Percentiles rank a stretch among this genome's conserved stretches.
Conservation (phyloP, 2,329 filamentous ascomycete genomes). For the Kalaharituber pfeilii region DNA sequence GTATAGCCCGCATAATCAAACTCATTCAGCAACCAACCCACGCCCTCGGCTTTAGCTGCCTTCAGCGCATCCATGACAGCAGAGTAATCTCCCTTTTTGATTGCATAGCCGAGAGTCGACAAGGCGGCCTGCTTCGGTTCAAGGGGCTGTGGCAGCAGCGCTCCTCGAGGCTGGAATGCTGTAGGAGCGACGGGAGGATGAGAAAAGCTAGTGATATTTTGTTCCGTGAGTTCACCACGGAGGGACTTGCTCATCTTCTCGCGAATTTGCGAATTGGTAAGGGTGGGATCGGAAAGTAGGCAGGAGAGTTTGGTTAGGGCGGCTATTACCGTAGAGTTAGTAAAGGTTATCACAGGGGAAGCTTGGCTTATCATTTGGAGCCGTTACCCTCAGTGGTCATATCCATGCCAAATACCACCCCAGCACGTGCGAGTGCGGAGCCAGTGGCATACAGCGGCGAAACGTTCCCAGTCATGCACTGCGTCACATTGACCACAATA, state of each 20-base stretch:
- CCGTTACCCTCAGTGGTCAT: slow-evolving; percentile 53
- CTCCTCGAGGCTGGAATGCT: not conserved
- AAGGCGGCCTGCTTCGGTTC: slow-evolving; percentile 45
- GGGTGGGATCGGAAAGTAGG: slow-evolving; percentile 50
- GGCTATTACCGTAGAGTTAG: slow-evolving; percentile 30
- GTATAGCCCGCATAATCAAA: slow-evolving; percentile 29
- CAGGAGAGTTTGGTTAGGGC: slow-evolving; percentile 84
- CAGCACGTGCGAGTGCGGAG: slow-evolving; percentile 60
- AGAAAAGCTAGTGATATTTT: slow-evolving; percentile 53
- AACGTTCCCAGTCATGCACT: slow-evolving; percentile 64
- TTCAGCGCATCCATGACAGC: slow-evolving; percentile 15
- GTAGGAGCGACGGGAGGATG: slow-evolving; percentile 38
- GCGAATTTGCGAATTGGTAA: slow-evolving; percentile 49
- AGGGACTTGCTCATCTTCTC: slow-evolving; percentile 56
- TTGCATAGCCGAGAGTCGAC: slow-evolving; percentile 62
- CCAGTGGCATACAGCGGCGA: slow-evolving; percentile 62
- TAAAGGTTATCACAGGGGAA: not conserved
- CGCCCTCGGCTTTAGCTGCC: slow-evolving; percentile 1
- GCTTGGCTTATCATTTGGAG: not conserved
- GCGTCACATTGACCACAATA: slow-evolving; percentile 78
- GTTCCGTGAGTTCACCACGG: slow-evolving; percentile 71
- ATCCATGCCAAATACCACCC: slow-evolving; percentile 77
- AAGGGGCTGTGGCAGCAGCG: slow-evolving; percentile 30
- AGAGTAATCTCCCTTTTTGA: slow-evolving; percentile 37
- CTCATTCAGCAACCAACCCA: slow-evolving; percentile 23